A percentile compares a stretch with the other conserved stretches of the same genome.
phyloP scores from a whole-genome alignment of 345 rosid species.

The Streptanthus diversifolius region DNA sequence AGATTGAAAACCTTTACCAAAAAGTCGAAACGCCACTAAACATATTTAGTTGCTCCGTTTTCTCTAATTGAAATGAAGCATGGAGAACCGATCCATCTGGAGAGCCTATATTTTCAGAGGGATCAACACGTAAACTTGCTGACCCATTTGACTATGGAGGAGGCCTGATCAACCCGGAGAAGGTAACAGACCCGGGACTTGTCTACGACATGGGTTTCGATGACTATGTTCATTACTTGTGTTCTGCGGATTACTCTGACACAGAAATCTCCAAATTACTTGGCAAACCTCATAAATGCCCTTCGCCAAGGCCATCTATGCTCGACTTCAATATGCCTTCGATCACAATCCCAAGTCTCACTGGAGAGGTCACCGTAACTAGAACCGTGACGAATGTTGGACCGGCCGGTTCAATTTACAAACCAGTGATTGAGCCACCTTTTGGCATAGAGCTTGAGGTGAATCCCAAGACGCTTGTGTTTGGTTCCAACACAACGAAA shows the following conservation, averaged over 20 bases:
- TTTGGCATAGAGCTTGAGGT: slow-evolving; percentile 33
- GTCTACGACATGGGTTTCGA: slow-evolving; percentile 49
- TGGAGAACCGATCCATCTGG: slow-evolving; percentile 45
- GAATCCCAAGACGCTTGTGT: slow-evolving; percentile 33
- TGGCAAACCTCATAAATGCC: slow-evolving; percentile 22
- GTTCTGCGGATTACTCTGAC: slow-evolving; percentile 48
- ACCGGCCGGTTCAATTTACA: slow-evolving; percentile 22
- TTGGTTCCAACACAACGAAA: slow-evolving; percentile 17
- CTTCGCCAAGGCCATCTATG: slow-evolving; percentile 20
- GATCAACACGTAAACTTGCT: slow-evolving; percentile 46
- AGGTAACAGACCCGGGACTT: slow-evolving; percentile 56
- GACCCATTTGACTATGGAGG: slow-evolving; percentile 71
- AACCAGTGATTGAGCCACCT: slow-evolving; percentile 30
- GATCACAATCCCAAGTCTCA: slow-evolving; percentile 49
- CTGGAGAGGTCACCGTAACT: slow-evolving; percentile 10
- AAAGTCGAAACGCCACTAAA: background rate
- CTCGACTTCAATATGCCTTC: slow-evolving; percentile 51
- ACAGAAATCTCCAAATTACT: slow-evolving; percentile 39
- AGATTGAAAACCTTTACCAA: too few relatives aligned
- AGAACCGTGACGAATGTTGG: slow-evolving; percentile 34
- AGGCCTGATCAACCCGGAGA: slow-evolving; percentile 51
- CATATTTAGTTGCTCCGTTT: background rate
- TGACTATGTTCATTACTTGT: slow-evolving; percentile 56
- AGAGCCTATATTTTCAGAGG: slow-evolving; percentile 52
- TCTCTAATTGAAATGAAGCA: slow-evolving; percentile 18